Evolutionary conservation across 495 filamentous ascomycete species (phyloP), one percentile per base, ranked within the genome.

Genomic region (Penicillium atrosanguineum): DNA sequence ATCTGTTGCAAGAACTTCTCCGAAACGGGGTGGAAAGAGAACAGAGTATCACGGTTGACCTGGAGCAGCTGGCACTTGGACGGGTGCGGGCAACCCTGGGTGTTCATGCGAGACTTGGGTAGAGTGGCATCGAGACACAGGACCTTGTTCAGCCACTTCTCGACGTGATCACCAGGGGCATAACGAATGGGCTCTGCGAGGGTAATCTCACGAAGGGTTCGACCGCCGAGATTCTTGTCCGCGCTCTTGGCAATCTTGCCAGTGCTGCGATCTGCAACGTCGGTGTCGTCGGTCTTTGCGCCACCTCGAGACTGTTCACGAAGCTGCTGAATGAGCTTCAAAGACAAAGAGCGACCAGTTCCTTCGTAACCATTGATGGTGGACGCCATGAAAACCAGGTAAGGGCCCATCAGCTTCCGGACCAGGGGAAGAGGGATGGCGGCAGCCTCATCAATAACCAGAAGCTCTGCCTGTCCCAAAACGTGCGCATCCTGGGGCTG

Each of bases 331-430:
- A 99, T 97, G 53, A 99, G 79, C 71, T 99, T 99, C 39, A 99
- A 71, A 4, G 95, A 97, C 2, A 99, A 79, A 1, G 93, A 97
- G 37, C 95, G 82, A 28, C 95, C 95, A 3, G 95, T 99, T 56
- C 95, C 95, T 73, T 99, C 95, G 65, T 99, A 99, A 48, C 95
- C 95, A 63, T 96, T 97, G 72, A 99, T 96, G 14, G 95, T 99
- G 1, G 94, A 97, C 4, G 95, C 91, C 95, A 99, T 99, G 75
- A 99, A 99, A 4, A 97, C 91, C 20, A 97, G 77, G 69, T 97
- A 99, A n/a, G 92, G 94, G 0, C 95, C 94, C 83, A 99, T 89
- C 28, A 99, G 79, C 67, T 96, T 97, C 56, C 86, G 81, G 12
- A 97, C 94, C 40, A 97, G 71, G 7, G 94, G 94, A 9, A 99